Conservation (phyloP, 2,329 filamentous ascomycete genomes). For the Thermoascus crustaceus region DNA sequence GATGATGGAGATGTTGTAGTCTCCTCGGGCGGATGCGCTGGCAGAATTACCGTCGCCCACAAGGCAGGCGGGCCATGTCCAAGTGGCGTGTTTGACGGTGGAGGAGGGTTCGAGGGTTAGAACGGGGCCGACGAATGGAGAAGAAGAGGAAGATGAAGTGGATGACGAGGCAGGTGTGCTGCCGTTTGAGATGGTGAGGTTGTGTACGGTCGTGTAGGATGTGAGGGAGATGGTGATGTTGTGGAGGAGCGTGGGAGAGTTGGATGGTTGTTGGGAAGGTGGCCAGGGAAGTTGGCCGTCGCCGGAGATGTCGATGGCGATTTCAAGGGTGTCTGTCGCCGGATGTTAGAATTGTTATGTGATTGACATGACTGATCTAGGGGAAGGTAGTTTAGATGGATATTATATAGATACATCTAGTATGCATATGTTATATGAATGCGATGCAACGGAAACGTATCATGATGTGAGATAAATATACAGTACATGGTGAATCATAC, state of each 20-base stretch:
- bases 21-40: conserved; percentile 47
- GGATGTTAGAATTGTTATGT: no score
- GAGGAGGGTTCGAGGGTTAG: conserved; percentile 56
- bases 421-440: no score
- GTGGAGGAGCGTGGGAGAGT: conserved; percentile 50
- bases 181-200: conserved; percentile 61
- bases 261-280: conserved; percentile 40
- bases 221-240: conserved; percentile 61
- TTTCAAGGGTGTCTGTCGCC: conserved; percentile 44
- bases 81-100: conserved; percentile 66
- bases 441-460: no score
- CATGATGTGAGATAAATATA: no score
- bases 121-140: conserved; percentile 55
- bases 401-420: conserved; percentile 7
- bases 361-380: no score
- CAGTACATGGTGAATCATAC: no score
- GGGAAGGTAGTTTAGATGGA: not conserved
- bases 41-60: conserved; percentile 47
- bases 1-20: conserved; percentile 66
- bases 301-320: conserved; percentile 59
- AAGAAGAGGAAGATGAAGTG: no score
- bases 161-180: conserved; percentile 42
- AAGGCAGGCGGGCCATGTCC: conserved; percentile 62
- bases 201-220: conserved; percentile 54
- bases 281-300: conserved; percentile 56